These are phyloP conservation scores for Penicillium silybi DNA, from an alignment of 495 filamentous ascomycete species.

Conservation along the genomic window DNA sequence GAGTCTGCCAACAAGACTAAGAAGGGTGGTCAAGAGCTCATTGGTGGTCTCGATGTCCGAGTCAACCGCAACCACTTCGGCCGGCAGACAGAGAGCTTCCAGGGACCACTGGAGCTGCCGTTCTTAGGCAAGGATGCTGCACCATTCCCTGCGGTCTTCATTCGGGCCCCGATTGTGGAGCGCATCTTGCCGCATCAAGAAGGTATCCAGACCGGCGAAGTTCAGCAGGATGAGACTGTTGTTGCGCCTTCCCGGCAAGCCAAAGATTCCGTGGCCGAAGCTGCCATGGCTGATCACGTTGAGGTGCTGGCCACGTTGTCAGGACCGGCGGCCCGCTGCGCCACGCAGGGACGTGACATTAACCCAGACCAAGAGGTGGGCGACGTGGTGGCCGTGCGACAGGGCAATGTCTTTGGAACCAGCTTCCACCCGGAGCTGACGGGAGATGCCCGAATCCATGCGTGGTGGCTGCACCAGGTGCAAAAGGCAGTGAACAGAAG, in stretches of 20 bases:
- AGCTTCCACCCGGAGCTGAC: slow-evolving; percentile 98
- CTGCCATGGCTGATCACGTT: slow-evolving; percentile 42
- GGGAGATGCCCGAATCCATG: slow-evolving; percentile 80
- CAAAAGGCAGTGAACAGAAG: slow-evolving; percentile 31
- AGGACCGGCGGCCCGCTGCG: slow-evolving; percentile 39
- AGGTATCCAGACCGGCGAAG: slow-evolving; percentile 50
- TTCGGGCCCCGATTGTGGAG: slow-evolving; percentile 91
- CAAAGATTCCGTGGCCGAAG: slow-evolving; percentile 38
- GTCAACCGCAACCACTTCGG: slow-evolving; percentile 97
- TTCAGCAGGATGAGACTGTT: slow-evolving; percentile 54
- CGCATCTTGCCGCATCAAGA: slow-evolving; percentile 59
- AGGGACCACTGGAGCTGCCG: slow-evolving; percentile 67
- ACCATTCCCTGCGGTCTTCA: slow-evolving; percentile 83
- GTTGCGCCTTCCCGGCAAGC: slow-evolving; percentile 59
- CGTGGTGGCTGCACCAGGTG: slow-evolving; percentile 88
- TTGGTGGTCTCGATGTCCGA: slow-evolving; percentile 86
- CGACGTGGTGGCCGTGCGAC: slow-evolving; percentile 85
- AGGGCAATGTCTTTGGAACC: slow-evolving; percentile 93
- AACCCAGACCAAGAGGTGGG: slow-evolving; percentile 51
- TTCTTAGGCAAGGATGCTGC: slow-evolving; percentile 56
- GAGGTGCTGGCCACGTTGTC: slow-evolving; percentile 50
- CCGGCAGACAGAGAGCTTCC: slow-evolving; percentile 89
- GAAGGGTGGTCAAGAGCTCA: slow-evolving; percentile 85
- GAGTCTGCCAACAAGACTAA: slow-evolving; percentile 87
- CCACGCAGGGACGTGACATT: slow-evolving; percentile 35